These are phyloP conservation scores for Dictyostelium firmibasis DNA, from an alignment of 78 protist genomes.

Conservation along the genomic window DNA sequence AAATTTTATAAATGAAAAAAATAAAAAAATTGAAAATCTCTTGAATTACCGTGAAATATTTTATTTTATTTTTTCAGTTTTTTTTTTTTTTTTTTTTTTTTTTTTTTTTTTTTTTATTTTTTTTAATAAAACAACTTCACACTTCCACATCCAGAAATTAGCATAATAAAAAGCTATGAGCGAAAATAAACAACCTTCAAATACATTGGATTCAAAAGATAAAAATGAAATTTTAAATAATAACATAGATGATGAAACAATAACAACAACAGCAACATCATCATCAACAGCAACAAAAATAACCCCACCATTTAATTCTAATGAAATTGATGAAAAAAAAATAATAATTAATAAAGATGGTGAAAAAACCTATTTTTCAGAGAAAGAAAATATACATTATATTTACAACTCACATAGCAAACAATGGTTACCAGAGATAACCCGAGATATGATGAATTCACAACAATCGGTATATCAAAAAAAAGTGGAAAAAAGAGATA, in stretches of 20 bases:
- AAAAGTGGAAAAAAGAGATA: background rate
- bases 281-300: background rate
- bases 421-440: slow-evolving; percentile 14
- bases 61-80: no score
- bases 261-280: background rate
- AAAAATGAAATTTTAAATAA: background rate
- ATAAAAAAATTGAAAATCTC: background rate
- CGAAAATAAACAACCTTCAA: background rate
- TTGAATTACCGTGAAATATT: background rate
- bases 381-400: background rate
- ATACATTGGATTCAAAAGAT: background rate
- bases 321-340: background rate
- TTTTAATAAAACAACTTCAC: background rate
- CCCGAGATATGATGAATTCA: background rate
- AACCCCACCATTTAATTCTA: background rate
- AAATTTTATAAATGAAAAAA: background rate
- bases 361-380: background rate
- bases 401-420: background rate
- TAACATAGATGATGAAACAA: background rate
- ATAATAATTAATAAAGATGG: slow-evolving; percentile 12
- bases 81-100: background rate
- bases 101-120: background rate
- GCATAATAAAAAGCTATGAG: background rate
- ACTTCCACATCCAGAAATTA: background rate
- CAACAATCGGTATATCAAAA: slow-evolving; percentile 9